Evolutionary conservation across 2,329 filamentous ascomycete species (phyloP), one percentile per base, ranked within the genome.

Genomic region (Xylariaceae sp.): DNA sequence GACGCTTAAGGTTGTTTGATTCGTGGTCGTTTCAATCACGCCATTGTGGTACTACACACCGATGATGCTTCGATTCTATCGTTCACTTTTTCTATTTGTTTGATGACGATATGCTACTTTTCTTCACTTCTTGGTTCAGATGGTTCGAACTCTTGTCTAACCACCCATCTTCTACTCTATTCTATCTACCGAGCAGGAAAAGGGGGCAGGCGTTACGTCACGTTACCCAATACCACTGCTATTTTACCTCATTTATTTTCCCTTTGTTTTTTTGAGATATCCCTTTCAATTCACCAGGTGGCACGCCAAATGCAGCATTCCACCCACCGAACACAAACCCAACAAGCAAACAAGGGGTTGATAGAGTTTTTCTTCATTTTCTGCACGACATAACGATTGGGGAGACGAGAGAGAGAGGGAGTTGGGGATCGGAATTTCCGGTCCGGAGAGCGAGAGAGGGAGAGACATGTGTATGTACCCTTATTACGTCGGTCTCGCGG

Each of bases 1-100:
- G 8, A 72, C 69, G 6, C 59, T 73, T 47, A 71, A 70, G 57
- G 70, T 70, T 15, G 70, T 73, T 17, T 73, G 56, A 71, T 53
- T 15, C 11, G 13, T 9, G 5, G 17, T 5, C 35, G 18, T 23
- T 34, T 11, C 13, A 17, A 39, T 18, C 13, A 23, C 18, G 34
- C 15, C 34, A 51, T 44, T 10, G 8, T 45, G 18, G 4, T 13
- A 30, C 51, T 34, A 17, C 34, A n/a, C 39, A 7, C 42, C 9
- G 7, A 37, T 10, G 34, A 10, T 30, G 15, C 34, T 42, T 42
- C 3, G 8, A 42, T 42, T 13, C 23, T 50, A 42, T 47, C 18
- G 6, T 34, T 30, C 15, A 39, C 30, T 42, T 42, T n/a, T 13
- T 30, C 23, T 13, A 34, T 17, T 8, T 13, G 4, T 53, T 11